phyloP scores from a whole-genome alignment of 2,329 filamentous ascomycete genomes.

The Emmonsia crescens region DNA sequence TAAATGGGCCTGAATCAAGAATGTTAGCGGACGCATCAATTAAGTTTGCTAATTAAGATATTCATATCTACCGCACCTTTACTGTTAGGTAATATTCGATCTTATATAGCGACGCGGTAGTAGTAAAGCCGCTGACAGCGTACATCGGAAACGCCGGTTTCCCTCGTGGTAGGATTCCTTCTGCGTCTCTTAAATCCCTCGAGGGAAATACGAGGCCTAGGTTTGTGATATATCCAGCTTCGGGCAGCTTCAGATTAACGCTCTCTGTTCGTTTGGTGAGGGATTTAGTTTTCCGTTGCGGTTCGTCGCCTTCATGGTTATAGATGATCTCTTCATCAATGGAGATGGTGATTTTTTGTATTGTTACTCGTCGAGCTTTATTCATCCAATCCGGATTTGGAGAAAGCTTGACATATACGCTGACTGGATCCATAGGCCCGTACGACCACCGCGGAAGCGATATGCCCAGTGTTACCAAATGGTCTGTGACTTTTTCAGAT shows the following conservation, averaged over 20 bases:
- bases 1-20: conserved; percentile 59
- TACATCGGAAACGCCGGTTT: conserved; percentile 85
- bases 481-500: conserved; percentile 75
- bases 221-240: conserved; percentile 86
- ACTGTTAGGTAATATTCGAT: conserved; percentile 95
- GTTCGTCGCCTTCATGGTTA: conserved; percentile 94
- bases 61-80: conserved; percentile 55
- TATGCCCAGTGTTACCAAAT: conserved; percentile 81
- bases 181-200: conserved; percentile 74
- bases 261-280: conserved; percentile 72
- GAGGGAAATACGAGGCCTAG: conserved; percentile 82
- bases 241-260: conserved; percentile 75
- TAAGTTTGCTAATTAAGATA: background rate
- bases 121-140: conserved; percentile 82
- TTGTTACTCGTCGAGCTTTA: conserved; percentile 85
- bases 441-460: conserved; percentile 94
- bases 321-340: conserved; percentile 99
- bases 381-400: conserved; percentile 85
- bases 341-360: conserved; percentile 83
- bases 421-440: conserved; percentile 86
- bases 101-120: conserved; percentile 87
- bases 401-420: conserved; percentile 86
- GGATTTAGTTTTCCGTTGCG: conserved; percentile 77
- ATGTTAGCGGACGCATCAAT: background rate
- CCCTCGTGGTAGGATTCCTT: conserved; percentile 75